These are phyloP conservation scores for Cladophialophora carrionii DNA, from an alignment of 2,329 filamentous ascomycete genomes.

Conservation along the genomic window DNA sequence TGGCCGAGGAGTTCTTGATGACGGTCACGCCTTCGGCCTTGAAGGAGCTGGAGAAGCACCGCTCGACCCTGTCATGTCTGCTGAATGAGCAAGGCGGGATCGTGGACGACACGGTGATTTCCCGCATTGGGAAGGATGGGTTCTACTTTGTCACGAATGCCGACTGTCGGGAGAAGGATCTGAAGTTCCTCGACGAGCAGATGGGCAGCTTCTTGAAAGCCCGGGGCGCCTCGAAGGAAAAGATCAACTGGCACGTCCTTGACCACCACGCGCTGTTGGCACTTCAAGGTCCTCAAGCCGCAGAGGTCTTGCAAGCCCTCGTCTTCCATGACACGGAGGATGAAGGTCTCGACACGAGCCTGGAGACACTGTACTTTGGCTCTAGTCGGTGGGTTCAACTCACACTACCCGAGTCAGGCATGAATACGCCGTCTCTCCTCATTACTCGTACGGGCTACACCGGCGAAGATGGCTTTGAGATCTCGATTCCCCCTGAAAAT, in stretches of 20 bases:
- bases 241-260: constrained; percentile 70
- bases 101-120: constrained; percentile 91
- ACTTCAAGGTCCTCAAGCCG: constrained; percentile 81
- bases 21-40: constrained; percentile 78
- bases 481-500: constrained; percentile 74
- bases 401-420: constrained; percentile 59
- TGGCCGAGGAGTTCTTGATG: constrained; percentile 79
- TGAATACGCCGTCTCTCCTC: constrained; percentile 61
- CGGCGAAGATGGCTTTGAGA: constrained; percentile 97
- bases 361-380: constrained; percentile 80
- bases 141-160: constrained; percentile 98
- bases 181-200: constrained; percentile 72
- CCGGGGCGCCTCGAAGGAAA: constrained; percentile 50
- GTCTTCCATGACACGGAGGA: constrained; percentile 57
- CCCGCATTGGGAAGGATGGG: constrained; percentile 69
- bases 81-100: constrained; percentile 87
- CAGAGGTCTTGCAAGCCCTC: constrained; percentile 67
- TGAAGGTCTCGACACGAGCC: constrained; percentile 51
- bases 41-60: constrained; percentile 64
- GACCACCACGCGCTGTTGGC: constrained; percentile 79
- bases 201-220: constrained; percentile 63
- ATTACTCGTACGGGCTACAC: constrained; percentile 93
- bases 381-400: constrained; percentile 69
- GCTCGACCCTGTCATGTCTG: constrained; percentile 81
- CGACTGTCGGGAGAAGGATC: constrained; percentile 85